A percentile compares a stretch with the other conserved stretches of the same genome.
Conservation (phyloP, 352 stramenopile species). For the Globisporangium abappressorium region DNA sequence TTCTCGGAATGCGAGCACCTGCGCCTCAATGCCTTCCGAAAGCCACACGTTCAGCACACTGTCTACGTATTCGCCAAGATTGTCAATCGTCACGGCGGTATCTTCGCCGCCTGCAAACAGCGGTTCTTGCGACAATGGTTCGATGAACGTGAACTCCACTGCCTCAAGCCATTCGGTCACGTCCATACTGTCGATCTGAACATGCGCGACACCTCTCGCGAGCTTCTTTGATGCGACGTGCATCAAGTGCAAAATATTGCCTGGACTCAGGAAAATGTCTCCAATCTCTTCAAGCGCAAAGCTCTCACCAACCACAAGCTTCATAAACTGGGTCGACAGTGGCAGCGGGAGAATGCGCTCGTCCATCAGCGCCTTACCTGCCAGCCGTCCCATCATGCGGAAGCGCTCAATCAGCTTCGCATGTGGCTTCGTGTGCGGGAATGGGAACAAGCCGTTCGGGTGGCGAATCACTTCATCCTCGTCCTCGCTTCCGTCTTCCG, state of each 20-base stretch:
- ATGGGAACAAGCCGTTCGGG: constrained; percentile 76
- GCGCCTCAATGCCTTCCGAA: constrained; percentile 47
- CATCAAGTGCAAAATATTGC: constrained; percentile 60
- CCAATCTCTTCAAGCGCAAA: constrained; percentile 49
- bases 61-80: constrained; percentile 55
- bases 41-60: constrained; percentile 66
- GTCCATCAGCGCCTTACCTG: constrained; percentile 83
- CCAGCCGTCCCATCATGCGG: constrained; percentile 75
- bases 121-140: constrained; percentile 71
- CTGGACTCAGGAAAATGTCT: constrained; percentile 61
- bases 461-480: constrained; percentile 63
- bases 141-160: constrained; percentile 71
- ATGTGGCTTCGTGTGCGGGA: constrained; percentile 33
- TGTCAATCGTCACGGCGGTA: constrained; percentile 47
- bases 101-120: constrained; percentile 41
- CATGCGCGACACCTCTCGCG: constrained; percentile 19
- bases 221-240: constrained; percentile 40
- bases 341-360: constrained; percentile 71
- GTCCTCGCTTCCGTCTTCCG: constrained; percentile 13
- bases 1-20: constrained; percentile 75
- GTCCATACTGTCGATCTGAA: constrained; percentile 60
- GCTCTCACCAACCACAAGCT: constrained; percentile 65
- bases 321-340: constrained; percentile 73
- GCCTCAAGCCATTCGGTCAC: constrained; percentile 58
- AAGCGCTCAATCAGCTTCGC: constrained; percentile 66